Evolutionary conservation across 371 early-diverging fungal genomes (phyloP).

Genomic region (Lichtheimia ornata): DNA sequence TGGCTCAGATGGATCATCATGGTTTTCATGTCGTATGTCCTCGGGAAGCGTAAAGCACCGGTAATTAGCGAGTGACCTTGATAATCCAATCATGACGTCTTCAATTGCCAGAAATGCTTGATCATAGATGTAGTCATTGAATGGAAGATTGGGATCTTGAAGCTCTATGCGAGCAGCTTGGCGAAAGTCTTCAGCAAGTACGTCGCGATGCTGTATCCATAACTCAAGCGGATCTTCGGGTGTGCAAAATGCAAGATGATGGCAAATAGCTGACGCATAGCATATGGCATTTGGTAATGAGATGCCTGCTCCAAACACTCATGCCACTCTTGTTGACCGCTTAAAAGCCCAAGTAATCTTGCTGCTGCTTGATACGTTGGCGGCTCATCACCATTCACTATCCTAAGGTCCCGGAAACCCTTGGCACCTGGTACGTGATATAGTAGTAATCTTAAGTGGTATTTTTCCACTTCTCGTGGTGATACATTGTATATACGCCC

Average conservation of each 20-base stretch:
- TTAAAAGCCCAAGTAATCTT: not conserved
- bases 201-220: not conserved
- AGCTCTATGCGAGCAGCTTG: not conserved
- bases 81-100: not conserved
- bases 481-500: not conserved
- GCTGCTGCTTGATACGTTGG: conserved; percentile 10
- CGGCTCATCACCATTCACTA: not conserved
- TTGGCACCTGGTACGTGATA: conserved; percentile 12
- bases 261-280: not conserved
- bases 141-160: not conserved
- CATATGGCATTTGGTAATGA: not conserved
- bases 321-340: not conserved
- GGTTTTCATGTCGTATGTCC: not conserved
- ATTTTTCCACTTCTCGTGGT: not conserved
- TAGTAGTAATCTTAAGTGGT: conserved; percentile 1
- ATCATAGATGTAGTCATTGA: not conserved
- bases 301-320: not conserved
- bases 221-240: not conserved
- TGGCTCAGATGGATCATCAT: not conserved
- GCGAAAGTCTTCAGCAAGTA: not conserved
- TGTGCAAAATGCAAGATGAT: not conserved
- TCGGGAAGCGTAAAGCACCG: not conserved
- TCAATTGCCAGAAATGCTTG: not conserved
- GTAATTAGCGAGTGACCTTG: not conserved
- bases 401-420: conserved; percentile 6